Evolutionary conservation across 2,329 filamentous ascomycete species (phyloP).

Genomic region (Claviceps sorghi): DNA sequence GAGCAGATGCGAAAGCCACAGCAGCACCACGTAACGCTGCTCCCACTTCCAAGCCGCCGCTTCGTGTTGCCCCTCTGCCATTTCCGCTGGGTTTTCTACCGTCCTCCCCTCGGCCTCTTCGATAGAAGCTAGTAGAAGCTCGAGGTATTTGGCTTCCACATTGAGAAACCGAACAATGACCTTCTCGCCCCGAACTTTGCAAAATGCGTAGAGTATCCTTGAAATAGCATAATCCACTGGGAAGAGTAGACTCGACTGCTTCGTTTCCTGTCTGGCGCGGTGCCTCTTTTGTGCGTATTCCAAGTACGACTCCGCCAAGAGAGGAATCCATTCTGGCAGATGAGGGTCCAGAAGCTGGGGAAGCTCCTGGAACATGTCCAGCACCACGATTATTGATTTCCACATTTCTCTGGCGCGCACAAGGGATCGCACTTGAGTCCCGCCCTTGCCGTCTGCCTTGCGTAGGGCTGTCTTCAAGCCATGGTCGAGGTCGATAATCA

Average conservation of each 20-base stretch:
- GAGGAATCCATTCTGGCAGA: slow-evolving; percentile 59
- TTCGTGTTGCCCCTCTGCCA: slow-evolving; percentile 5
- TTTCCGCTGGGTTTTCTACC: background rate
- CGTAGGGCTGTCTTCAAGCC: slow-evolving; percentile 38
- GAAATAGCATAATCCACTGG: slow-evolving; percentile 59
- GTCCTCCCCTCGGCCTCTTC: slow-evolving; percentile 38
- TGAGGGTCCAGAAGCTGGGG: slow-evolving; percentile 84
- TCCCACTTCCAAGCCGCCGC: slow-evolving; percentile 54
- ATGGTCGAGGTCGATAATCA: slow-evolving; percentile 43
- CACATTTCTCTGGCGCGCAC: slow-evolving; percentile 36
- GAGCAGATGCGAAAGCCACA: slow-evolving; percentile 76
- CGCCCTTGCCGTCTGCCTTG: slow-evolving; percentile 32
- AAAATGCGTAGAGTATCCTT: slow-evolving; percentile 72
- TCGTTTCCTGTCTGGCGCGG: slow-evolving; percentile 22
- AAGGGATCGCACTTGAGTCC: slow-evolving; percentile 28
- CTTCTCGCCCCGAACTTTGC: slow-evolving; percentile 88
- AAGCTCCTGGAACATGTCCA: slow-evolving; percentile 89
- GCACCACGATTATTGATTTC: slow-evolving; percentile 34
- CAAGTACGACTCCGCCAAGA: slow-evolving; percentile 62
- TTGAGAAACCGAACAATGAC: slow-evolving; percentile 82
- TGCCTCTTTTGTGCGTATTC: slow-evolving; percentile 40
- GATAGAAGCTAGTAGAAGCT: slow-evolving; percentile 61
- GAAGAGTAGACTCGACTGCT: slow-evolving; percentile 26
- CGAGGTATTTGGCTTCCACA: slow-evolving; percentile 76
- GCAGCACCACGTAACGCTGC: slow-evolving; percentile 70